Conservation (phyloP, 805 yeast species). For the Maudiozyma serrabonitensis region DNA sequence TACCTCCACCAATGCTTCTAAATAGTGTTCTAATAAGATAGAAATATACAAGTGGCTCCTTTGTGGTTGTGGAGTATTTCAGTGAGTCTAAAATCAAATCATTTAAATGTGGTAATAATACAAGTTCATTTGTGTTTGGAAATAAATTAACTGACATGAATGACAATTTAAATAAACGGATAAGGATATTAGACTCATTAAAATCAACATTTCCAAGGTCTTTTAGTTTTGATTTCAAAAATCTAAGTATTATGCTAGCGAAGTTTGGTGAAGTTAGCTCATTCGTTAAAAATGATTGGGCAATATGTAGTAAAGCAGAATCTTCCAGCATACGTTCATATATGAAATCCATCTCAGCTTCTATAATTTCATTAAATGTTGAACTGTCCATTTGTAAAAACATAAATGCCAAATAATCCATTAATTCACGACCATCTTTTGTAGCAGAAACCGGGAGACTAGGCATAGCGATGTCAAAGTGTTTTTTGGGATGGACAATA, state of each 20-base stretch:
- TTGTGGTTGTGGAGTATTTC: conserved; percentile 69
- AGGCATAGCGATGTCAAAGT: conserved; percentile 66
- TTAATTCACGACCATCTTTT: conserved; percentile 86
- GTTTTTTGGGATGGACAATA: conserved; percentile 19
- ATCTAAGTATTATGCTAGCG: conserved; percentile 71
- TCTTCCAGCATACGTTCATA: conserved; percentile 73
- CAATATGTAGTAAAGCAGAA: conserved; percentile 79
- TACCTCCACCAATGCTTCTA: conserved; percentile 93
- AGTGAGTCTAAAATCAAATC: conserved; percentile 73
- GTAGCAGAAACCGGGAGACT: conserved; percentile 77
- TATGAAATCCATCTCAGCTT: conserved; percentile 65
- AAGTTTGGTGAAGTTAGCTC: conserved; percentile 92
- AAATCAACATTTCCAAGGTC: conserved; percentile 76
- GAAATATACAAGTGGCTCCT: conserved; percentile 85
- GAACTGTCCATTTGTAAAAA: conserved; percentile 92
- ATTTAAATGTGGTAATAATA: conserved; percentile 79
- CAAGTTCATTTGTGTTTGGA: conserved; percentile 79
- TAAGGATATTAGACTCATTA: conserved; percentile 67
- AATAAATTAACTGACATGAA: conserved; percentile 93
- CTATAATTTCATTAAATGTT: conserved; percentile 86
- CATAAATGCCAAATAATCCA: conserved; percentile 91
- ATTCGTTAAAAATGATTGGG: conserved; percentile 87
- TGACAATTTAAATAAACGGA: conserved; percentile 80
- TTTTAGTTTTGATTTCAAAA: conserved; percentile 60
- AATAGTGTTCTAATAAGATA: conserved; percentile 80